A percentile compares a stretch with the other conserved stretches of the same genome.
Evolutionary conservation across 2,329 filamentous ascomycete genomes (phyloP).

Genomic region (Venturiaceae sp.): DNA sequence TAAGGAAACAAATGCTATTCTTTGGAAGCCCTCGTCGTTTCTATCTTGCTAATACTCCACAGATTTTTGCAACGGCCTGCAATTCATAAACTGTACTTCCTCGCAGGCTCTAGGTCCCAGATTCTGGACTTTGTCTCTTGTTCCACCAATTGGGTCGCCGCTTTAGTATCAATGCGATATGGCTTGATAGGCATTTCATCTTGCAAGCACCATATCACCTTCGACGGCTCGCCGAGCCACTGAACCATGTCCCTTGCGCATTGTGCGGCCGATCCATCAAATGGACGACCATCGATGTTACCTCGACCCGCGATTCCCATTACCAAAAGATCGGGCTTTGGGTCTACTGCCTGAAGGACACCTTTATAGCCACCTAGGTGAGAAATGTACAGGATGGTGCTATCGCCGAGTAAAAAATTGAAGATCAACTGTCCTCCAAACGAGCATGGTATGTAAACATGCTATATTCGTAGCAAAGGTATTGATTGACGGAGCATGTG

Average conservation of each 20-base stretch:
- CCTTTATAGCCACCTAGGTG: constrained; percentile 16
- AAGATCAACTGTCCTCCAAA: constrained; percentile 18
- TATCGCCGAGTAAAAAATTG: constrained; percentile 15
- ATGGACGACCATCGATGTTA: constrained; percentile 9
- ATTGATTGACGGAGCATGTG: too few species aligned
- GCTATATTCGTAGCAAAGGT: too few species aligned
- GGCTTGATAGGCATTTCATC: not conserved
- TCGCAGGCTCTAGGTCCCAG: not conserved
- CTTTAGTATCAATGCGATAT: not conserved
- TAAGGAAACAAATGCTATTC: too few species aligned
- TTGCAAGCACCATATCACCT: not conserved
- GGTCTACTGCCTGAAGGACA: constrained; percentile 13
- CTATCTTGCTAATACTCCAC: too few species aligned
- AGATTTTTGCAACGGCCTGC: too few species aligned
- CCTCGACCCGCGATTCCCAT: constrained; percentile 15
- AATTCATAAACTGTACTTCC: too few species aligned
- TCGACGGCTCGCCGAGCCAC: constrained; percentile 1
- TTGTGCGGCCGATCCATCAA: constrained; percentile 2
- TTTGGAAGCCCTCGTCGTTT: too few species aligned
- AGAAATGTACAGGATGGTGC: constrained; percentile 14
- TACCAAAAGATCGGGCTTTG: constrained; percentile 15
- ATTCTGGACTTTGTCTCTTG: not conserved
- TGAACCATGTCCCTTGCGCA: not conserved
- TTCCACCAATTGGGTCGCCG: not conserved
- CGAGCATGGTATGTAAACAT: too few species aligned